Base-by-base conservation (phyloP, 1,284 basidiomycete species). In the Tranzscheliella williamsii region DNA sequence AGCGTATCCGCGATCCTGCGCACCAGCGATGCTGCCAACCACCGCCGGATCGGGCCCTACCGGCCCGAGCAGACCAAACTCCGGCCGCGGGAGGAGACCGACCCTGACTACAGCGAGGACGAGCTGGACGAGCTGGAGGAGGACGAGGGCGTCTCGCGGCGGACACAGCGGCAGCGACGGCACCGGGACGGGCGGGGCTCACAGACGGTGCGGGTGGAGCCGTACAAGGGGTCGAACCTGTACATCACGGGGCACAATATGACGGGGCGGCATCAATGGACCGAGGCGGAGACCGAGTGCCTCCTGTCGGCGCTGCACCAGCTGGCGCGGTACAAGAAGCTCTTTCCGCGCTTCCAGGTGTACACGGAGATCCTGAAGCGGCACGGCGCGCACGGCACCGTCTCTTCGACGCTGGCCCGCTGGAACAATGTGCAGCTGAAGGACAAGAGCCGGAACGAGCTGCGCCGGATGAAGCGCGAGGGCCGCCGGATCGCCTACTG, bases 351-450 rank as follows among this genome's bases (percentile, higher is more conserved):
- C 20, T 61, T 60, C 38, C 50, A 55, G 16, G 45, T 61, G 8
- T 70, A 61, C 23, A 16, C 42, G n/a, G 50, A 54, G 31, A 44
- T 71, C 13, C 47, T 71, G 12, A 30, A 49, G 24, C 37, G 45
- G 4, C 66, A 71, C 31, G 68, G 68, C 5, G 32, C 38, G 3
- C 12, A 35, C 5, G 68, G 68, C 13, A 50, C 38, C 13, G 35
- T 42, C 18, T 44, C 39, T 18, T 29, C 13, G 4, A 24, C 32
- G 26, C 31, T 72, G 42, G 50, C 43, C 8, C 24, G 49, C 21
- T 57, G 67, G 53, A 72, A 72, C 52, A 70, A 72, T 26, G 60
- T 72, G 32, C 69, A 72, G 46, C 38, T 72, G 37, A 70, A 72
- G 38, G 69, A 72, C 31, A 72, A 72, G 60, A 53, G 50, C 20